phyloP scores from a whole-genome alignment of 768 basidiomycete species.

The Amanita brunnescens region DNA sequence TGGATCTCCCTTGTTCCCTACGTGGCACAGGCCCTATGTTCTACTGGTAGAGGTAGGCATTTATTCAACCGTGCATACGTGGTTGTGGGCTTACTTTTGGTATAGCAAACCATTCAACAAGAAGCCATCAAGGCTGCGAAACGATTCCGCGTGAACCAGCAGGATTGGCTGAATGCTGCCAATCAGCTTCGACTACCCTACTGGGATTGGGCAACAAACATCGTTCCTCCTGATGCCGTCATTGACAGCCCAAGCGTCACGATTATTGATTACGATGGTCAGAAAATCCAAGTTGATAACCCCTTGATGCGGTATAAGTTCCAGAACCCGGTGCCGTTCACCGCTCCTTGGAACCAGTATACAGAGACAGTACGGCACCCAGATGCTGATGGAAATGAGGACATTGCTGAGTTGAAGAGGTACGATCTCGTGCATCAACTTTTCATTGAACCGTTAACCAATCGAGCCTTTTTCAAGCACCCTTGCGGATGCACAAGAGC shows the following conservation, averaged over 20 bases:
- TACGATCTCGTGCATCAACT: constrained; percentile 8
- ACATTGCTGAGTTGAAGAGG: constrained; percentile 22
- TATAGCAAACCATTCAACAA: constrained; percentile 38
- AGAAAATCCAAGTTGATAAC: constrained; percentile 19
- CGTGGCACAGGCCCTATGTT: constrained; percentile 49
- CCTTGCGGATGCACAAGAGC: constrained; percentile 15
- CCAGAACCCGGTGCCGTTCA: constrained; percentile 25
- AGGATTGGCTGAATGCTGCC: constrained; percentile 26
- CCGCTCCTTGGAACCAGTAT: constrained; percentile 21
- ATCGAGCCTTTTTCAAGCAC: constrained; percentile 10
- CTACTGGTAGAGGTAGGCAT: constrained; percentile 37
- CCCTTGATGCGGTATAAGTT: constrained; percentile 27
- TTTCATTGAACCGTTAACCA: background rate
- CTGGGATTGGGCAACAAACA: constrained; percentile 43
- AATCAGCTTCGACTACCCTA: constrained; percentile 30
- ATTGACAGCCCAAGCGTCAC: constrained; percentile 19
- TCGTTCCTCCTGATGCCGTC: constrained; percentile 30
- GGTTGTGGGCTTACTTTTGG: background rate
- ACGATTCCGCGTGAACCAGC: constrained; percentile 25
- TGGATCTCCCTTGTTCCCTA: constrained; percentile 43
- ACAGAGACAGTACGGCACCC: constrained; percentile 28
- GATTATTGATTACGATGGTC: constrained; percentile 22
- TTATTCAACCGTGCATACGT: background rate
- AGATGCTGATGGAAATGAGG: constrained; percentile 20
- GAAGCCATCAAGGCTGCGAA: constrained; percentile 32